These are phyloP conservation scores for Bidens hawaiensis DNA, from an alignment of 140 eudicot genomes.

Conservation along the genomic window DNA sequence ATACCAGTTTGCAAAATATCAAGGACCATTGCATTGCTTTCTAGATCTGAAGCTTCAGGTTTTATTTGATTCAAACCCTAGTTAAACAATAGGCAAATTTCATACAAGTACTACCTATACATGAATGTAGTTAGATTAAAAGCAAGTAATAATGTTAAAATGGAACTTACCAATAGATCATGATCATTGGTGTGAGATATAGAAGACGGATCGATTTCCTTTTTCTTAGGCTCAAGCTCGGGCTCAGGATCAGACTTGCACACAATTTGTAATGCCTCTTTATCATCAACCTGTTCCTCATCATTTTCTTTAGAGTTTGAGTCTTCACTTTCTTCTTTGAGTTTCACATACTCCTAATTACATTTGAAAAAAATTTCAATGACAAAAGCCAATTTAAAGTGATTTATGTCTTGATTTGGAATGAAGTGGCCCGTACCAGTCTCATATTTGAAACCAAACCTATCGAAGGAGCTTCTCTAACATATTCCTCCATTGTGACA, in stretches of 20 bases:
- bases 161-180: slow-evolving; percentile 56
- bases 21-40: slow-evolving; percentile 71
- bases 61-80: slow-evolving; percentile 62
- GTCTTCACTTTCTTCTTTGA: slow-evolving; percentile 37
- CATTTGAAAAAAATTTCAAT: background rate
- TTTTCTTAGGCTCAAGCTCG: slow-evolving; percentile 27
- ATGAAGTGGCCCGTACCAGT: slow-evolving; percentile 33
- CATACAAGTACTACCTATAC: too few relatives aligned
- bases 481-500: slow-evolving; percentile 88
- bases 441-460: slow-evolving; percentile 35
- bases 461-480: slow-evolving; percentile 62
- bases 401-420: background rate
- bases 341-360: slow-evolving; percentile 51
- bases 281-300: slow-evolving; percentile 25
- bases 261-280: slow-evolving; percentile 23
- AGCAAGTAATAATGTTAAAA: background rate
- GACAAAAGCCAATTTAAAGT: background rate
- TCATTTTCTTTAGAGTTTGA: slow-evolving; percentile 22
- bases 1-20: slow-evolving; percentile 65
- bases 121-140: background rate
- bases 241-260: slow-evolving; percentile 13
- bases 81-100: too few relatives aligned
- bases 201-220: slow-evolving; percentile 28
- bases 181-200: slow-evolving; percentile 28
- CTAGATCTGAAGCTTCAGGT: slow-evolving; percentile 47